Conservation (phyloP, 345 rosid genomes). For the Anastatica hierochuntica region DNA sequence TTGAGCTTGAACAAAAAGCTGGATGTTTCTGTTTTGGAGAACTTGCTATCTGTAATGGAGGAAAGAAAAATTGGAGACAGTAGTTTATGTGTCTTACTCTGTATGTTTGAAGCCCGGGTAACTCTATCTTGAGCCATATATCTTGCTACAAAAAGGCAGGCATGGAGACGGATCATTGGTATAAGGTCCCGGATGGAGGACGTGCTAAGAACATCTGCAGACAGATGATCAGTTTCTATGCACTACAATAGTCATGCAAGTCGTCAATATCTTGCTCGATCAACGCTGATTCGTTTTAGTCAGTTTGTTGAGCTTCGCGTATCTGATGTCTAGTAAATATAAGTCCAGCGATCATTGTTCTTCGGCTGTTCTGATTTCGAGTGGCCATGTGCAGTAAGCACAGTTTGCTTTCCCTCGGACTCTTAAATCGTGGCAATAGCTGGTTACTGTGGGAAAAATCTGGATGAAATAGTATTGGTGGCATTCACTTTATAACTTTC, state of each 20-base stretch:
- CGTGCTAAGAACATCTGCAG: constrained; percentile 5
- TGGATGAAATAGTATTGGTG: constrained; percentile 8
- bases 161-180: constrained; percentile 95
- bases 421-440: constrained; percentile 6
- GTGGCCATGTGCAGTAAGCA: constrained; percentile 3
- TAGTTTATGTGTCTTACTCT: constrained; percentile 36
- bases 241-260: too few relatives aligned
- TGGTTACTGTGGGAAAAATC: background rate
- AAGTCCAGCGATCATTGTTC: constrained; percentile 9
- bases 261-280: too few relatives aligned
- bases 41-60: constrained; percentile 52
- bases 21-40: constrained; percentile 40
- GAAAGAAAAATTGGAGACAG: constrained; percentile 54
- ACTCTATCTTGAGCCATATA: constrained; percentile 56
- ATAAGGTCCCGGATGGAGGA: constrained; percentile 75
- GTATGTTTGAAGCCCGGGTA: constrained; percentile 61
- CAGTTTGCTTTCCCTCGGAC: constrained; percentile 5
- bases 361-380: background rate
- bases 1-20: constrained; percentile 42
- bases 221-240: too few relatives aligned
- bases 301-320: too few relatives aligned
- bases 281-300: too few relatives aligned
- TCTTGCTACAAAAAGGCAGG: constrained; percentile 70
- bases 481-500: background rate
- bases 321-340: background rate